Evolutionary conservation across 1,284 basidiomycete genomes (phyloP), one percentile per base, ranked within the genome.

Genomic region (Pisolithus thermaeus): DNA sequence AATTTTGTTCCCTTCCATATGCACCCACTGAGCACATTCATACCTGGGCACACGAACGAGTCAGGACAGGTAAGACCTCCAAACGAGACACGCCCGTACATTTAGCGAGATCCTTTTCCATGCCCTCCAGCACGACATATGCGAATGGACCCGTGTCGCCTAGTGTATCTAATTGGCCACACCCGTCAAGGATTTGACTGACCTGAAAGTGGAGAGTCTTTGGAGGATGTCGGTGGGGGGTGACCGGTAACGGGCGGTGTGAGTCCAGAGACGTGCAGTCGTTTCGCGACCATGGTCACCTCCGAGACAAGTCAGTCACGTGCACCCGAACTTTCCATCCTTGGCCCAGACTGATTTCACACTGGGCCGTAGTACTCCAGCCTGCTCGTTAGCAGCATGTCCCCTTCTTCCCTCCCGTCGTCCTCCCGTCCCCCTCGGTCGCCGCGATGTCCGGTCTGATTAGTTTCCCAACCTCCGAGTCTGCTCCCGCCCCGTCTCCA

Each of bases 1-100:
- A 91, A 68, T 58, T 84, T 88, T n/a, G 87, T 70, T n/a, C 89
- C 88, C 68, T 89, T 91, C 84, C 87, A 91, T 1, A 79, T 87
- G 8, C 85, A 80, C 25, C 89, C 88, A 57, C 85, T 90, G 8
- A 91, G 73, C 4, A 81, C 61, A 60, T 82, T 90, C 65, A 89
- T 72, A 67, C 87, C 87, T 90, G 51, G 3, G 43, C 1, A 22
- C 18, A 48, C 18, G 39, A 50, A 39, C 22, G 4, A 42, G 46
- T 44, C 46, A 45, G 51, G 30, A 9, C 25, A 25, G 58, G 56
- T 52, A 28, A 32, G 40, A 50, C 27, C 47, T 43, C 28, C 20
- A 40, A 38, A 38, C n/a, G n/a, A 22, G 16, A 30, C 36, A 42
- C n/a, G 6, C 22, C 69, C 81, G 57, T 58, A 90, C 89, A 91